A percentile compares a stretch with the other conserved stretches of the same genome.
Evolutionary conservation across 106 monocot genomes (phyloP).

Genomic region (Phalaenopsis aphrodite): DNA sequence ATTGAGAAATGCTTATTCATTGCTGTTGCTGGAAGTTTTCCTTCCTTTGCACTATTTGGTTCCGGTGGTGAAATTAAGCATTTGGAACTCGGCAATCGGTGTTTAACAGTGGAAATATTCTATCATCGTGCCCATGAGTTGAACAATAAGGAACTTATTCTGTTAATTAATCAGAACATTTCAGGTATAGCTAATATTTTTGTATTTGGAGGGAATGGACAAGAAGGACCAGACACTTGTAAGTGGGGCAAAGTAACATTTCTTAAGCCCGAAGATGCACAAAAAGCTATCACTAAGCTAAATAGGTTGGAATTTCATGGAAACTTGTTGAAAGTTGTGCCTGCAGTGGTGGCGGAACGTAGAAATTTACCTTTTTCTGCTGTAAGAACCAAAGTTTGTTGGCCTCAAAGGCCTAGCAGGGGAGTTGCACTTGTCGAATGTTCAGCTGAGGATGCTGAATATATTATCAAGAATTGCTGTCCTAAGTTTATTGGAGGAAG

Average conservation of each 20-base stretch:
- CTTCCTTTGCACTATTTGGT: conserved; percentile 63
- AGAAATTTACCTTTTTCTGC: conserved; percentile 35
- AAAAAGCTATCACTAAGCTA: conserved; percentile 46
- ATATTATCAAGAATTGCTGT: conserved; percentile 40
- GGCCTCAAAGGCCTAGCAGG: conserved; percentile 77
- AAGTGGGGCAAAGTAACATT: conserved; percentile 82
- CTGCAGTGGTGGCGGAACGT: conserved; percentile 21
- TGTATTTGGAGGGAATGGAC: conserved; percentile 13
- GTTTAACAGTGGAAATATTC: conserved; percentile 60
- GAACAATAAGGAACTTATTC: conserved; percentile 63
- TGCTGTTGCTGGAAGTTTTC: conserved; percentile 26
- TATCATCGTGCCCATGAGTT: conserved; percentile 47
- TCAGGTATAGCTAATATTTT: conserved; percentile 47
- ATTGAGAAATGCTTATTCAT: conserved; percentile 53
- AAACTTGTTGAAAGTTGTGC: conserved; percentile 37
- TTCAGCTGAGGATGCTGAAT: conserved; percentile 32
- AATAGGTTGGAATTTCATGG: conserved; percentile 55
- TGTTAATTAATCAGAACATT: conserved; percentile 34
- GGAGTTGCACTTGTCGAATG: conserved; percentile 71
- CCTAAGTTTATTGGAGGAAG: conserved; percentile 35
- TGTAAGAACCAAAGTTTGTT: conserved; percentile 63
- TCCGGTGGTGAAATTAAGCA: conserved; percentile 95
- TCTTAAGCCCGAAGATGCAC: conserved; percentile 58
- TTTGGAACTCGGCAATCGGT: conserved; percentile 75
- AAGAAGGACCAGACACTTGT: conserved; percentile 15